Evolutionary conservation across 1,284 basidiomycete genomes (phyloP).

Genomic region (Sporisorium iseilematis-ciliati): DNA sequence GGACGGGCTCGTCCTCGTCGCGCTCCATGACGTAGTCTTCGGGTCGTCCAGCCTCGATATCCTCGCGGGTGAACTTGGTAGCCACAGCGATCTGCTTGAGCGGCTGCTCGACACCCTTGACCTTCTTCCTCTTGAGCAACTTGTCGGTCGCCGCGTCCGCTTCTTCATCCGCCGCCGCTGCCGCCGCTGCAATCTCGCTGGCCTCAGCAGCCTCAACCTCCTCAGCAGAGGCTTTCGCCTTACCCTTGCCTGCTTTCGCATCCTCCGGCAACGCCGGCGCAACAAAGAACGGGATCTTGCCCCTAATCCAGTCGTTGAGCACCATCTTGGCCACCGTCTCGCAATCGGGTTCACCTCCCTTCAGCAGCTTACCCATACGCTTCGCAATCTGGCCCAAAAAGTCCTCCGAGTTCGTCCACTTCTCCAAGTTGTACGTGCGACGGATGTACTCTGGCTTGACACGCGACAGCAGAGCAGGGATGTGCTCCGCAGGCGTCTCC

Average conservation of each 20-base stretch:
- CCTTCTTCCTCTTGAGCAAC: conserved; percentile 68
- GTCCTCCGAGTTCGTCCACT: conserved; percentile 76
- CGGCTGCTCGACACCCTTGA: conserved; percentile 75
- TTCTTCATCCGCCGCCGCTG: conserved; percentile 24
- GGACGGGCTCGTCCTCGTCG: conserved; percentile 52
- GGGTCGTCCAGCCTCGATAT: conserved; percentile 61
- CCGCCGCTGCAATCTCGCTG: conserved; percentile 11
- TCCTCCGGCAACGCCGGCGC: conserved; percentile 73
- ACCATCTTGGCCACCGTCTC: conserved; percentile 95
- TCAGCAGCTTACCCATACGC: conserved; percentile 90
- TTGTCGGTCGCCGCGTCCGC: conserved; percentile 35
- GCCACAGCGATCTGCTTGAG: conserved; percentile 74
- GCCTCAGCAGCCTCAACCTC: conserved; percentile 23
- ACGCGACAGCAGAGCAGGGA: conserved; percentile 86
- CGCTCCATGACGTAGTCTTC: conserved; percentile 68
- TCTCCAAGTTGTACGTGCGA: conserved; percentile 79
- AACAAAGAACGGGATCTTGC: conserved; percentile 90
- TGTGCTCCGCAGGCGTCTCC: conserved; percentile 91
- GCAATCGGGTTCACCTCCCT: conserved; percentile 93
- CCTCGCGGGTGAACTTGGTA: conserved; percentile 73
- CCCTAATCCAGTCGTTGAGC: conserved; percentile 96
- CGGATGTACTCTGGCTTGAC: conserved; percentile 93
- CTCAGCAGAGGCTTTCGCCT: conserved; percentile 40
- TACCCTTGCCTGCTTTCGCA: conserved; percentile 42
- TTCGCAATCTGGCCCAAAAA: conserved; percentile 88